Percentiles rank a stretch among this genome's conserved stretches.
Conservation (phyloP, 495 filamentous ascomycete species). For the Neurospora terricola region DNA sequence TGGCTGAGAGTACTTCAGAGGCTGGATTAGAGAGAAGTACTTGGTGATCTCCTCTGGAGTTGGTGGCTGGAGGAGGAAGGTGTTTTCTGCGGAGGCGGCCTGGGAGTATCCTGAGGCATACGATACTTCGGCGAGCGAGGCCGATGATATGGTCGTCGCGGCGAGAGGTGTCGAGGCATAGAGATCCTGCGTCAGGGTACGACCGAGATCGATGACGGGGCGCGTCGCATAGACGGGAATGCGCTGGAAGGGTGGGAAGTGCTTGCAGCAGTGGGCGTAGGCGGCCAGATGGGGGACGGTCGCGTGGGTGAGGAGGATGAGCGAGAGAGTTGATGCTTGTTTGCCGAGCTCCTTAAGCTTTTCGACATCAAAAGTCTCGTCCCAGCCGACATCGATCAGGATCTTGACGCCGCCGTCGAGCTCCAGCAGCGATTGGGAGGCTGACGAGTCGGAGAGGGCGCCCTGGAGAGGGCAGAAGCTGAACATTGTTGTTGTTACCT, state of each 20-base stretch:
- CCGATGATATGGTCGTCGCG: slow-evolving; percentile 61
- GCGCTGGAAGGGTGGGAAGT: slow-evolving; percentile 81
- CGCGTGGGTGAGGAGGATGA: slow-evolving; percentile 92
- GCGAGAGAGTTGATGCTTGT: slow-evolving; percentile 79
- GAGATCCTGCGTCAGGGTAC: slow-evolving; percentile 82
- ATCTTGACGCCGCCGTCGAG: slow-evolving; percentile 95
- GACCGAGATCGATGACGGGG: slow-evolving; percentile 85
- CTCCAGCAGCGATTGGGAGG: slow-evolving; percentile 90
- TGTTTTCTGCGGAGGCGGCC: slow-evolving; percentile 29
- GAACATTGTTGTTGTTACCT: slow-evolving; percentile 55
- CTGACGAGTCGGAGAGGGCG: slow-evolving; percentile 74
- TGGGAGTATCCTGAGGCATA: slow-evolving; percentile 41
- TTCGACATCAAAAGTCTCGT: slow-evolving; percentile 71
- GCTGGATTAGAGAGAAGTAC: slow-evolving; percentile 88
- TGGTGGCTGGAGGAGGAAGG: slow-evolving; percentile 71
- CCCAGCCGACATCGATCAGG: slow-evolving; percentile 91
- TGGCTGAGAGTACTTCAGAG: slow-evolving; percentile 92
- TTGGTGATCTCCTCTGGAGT: slow-evolving; percentile 77
- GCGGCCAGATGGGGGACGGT: slow-evolving; percentile 85
- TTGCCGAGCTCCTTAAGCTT: slow-evolving; percentile 76
- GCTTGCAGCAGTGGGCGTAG: slow-evolving; percentile 93
- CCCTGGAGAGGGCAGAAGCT: slow-evolving; percentile 88
- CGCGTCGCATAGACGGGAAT: slow-evolving; percentile 95
- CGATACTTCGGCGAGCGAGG: slow-evolving; percentile 58
- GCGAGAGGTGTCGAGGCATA: slow-evolving; percentile 85